Percentiles rank a stretch among this genome's conserved stretches.
Conservation (phyloP, 306 rosid species). For the Vigna radiata region DNA sequence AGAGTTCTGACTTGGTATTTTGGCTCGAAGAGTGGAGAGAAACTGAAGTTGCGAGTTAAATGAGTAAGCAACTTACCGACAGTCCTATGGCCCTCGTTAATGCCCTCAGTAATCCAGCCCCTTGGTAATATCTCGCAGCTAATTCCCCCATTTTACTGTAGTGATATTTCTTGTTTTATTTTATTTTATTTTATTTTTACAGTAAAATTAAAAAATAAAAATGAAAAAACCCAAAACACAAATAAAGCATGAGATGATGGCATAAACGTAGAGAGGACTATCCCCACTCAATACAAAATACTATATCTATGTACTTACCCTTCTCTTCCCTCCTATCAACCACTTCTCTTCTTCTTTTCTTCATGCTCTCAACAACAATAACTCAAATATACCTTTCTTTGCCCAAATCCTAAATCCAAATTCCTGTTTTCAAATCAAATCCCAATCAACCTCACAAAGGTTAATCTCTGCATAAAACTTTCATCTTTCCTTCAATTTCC, state of each 20-base stretch:
- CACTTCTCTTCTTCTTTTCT: slow-evolving; percentile 28
- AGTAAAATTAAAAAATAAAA: background rate
- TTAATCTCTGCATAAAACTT: background rate
- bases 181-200: background rate
- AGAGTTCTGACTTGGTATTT: too few relatives aligned
- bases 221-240: slow-evolving; percentile 4
- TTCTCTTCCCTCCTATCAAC: slow-evolving; percentile 40
- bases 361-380: slow-evolving; percentile 34
- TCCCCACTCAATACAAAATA: slow-evolving; percentile 28
- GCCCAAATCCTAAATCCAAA: slow-evolving; percentile 11
- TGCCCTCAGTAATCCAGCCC: too few relatives aligned
- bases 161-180: too few relatives aligned
- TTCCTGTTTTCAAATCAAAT: slow-evolving; percentile 9
- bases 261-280: background rate
- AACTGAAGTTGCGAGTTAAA: too few relatives aligned
- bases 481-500: background rate
- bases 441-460: background rate
- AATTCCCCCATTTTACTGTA: too few relatives aligned
- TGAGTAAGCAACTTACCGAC: too few relatives aligned
- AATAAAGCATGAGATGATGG: background rate
- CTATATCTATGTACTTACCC: slow-evolving; percentile 31
- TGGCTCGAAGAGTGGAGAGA: too few relatives aligned
- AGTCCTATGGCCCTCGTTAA: too few relatives aligned
- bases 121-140: too few relatives aligned
- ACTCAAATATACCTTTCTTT: slow-evolving; percentile 15